Evolutionary conservation across 2,329 filamentous ascomycete genomes (phyloP).

Genomic region (Didymella lethalis): DNA sequence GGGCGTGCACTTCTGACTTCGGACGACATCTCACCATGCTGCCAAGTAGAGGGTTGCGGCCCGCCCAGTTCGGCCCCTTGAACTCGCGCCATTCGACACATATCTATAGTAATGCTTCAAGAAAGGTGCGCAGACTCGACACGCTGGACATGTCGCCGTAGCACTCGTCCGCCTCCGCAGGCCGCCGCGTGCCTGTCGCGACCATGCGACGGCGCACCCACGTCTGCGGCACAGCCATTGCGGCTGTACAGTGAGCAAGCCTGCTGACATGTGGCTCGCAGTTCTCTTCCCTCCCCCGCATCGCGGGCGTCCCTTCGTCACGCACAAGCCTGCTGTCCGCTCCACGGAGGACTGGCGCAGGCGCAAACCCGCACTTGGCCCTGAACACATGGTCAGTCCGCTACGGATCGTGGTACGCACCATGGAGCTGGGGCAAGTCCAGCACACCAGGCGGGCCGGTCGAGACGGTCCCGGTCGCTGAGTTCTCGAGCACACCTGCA

Average conservation of each 20-base stretch:
- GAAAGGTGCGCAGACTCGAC: constrained; percentile 43
- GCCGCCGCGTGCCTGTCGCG: constrained; percentile 8
- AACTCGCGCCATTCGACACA: constrained; percentile 34
- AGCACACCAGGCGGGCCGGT: constrained; percentile 35
- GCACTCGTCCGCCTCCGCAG: constrained; percentile 17
- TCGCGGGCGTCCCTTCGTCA: constrained; percentile 26
- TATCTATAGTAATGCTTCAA: constrained; percentile 34
- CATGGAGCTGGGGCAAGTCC: constrained; percentile 46
- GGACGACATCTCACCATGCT: constrained; percentile 54
- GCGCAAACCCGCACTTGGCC: constrained; percentile 26
- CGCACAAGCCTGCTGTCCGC: constrained; percentile 39
- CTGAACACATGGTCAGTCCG: constrained; percentile 38
- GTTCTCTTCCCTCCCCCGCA: constrained; percentile 47
- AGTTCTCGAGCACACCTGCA: constrained; percentile 30
- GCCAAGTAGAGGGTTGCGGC: constrained; percentile 57
- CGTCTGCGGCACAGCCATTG: constrained; percentile 10
- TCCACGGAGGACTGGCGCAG: constrained; percentile 38
- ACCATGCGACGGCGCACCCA: constrained; percentile 8
- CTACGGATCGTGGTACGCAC: constrained; percentile 47
- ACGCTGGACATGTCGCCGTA: neutral
- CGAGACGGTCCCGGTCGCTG: constrained; percentile 30
- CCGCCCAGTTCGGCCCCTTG: constrained; percentile 40
- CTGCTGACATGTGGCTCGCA: constrained; percentile 21
- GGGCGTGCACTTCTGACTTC: constrained; percentile 24
- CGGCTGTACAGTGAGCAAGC: neutral